A percentile compares a stretch with the other conserved stretches of the same genome.
Conservation (phyloP, 441 rosid genomes). For the Adansonia rubrostipa region DNA sequence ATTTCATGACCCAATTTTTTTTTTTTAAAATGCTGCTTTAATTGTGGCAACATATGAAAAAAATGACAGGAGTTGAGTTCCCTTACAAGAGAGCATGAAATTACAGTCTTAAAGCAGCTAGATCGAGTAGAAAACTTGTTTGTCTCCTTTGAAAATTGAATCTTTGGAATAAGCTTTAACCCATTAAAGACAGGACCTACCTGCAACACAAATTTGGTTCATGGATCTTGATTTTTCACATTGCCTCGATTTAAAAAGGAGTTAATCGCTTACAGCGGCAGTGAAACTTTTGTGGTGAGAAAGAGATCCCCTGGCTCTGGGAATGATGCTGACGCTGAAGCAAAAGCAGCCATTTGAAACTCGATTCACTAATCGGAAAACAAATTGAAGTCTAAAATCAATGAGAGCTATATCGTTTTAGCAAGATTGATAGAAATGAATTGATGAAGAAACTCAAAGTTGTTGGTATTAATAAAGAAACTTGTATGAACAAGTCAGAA, state of each 20-base stretch:
- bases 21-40: background rate
- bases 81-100: constrained; percentile 58
- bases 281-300: constrained; percentile 37
- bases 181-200: constrained; percentile 37
- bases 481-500: background rate
- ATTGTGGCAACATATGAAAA: background rate
- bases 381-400: background rate
- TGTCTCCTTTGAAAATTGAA: constrained; percentile 37
- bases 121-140: constrained; percentile 32
- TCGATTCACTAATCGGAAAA: background rate
- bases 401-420: background rate
- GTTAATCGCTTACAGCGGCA: constrained; percentile 32
- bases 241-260: background rate
- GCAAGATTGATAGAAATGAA: background rate
- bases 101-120: constrained; percentile 38
- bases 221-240: background rate
- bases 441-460: background rate
- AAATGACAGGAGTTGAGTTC: background rate
- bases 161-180: constrained; percentile 37
- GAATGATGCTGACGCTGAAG: constrained; percentile 32
- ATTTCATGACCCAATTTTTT: background rate
- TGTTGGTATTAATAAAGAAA: constrained; percentile 19
- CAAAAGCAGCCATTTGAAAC: constrained; percentile 42
- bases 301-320: constrained; percentile 25
- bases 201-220: constrained; percentile 35